Conservation (phyloP, 345 rosid genomes). For the Euclidium syriacum region DNA sequence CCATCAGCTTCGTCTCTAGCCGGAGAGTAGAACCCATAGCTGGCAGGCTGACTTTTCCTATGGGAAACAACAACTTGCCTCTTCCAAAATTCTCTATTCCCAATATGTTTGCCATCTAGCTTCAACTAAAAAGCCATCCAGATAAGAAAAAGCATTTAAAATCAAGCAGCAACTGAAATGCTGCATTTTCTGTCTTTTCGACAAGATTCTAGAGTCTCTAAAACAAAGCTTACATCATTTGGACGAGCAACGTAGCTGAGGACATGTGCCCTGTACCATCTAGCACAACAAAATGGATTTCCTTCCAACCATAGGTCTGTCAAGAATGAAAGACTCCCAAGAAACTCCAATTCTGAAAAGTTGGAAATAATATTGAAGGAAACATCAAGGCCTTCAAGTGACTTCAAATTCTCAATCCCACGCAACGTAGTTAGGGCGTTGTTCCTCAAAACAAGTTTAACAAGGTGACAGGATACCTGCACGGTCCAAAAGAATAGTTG, state of each 20-base stretch:
- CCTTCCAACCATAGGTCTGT: slow-evolving; percentile 95
- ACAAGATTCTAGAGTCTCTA: not conserved
- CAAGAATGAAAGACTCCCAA: slow-evolving; percentile 56
- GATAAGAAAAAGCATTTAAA: not conserved
- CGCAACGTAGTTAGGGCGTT: slow-evolving; percentile 79
- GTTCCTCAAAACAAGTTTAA: slow-evolving; percentile 92
- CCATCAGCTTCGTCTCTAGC: slow-evolving; percentile 65
- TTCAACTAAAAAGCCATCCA: slow-evolving; percentile 56
- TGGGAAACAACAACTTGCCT: slow-evolving; percentile 75
- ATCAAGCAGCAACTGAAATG: not conserved
- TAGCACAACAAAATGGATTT: slow-evolving; percentile 83
- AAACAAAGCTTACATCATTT: slow-evolving; percentile 49
- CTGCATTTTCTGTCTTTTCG: not conserved
- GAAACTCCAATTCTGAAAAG: slow-evolving; percentile 83
- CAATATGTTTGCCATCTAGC: slow-evolving; percentile 70
- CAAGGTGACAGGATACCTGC: slow-evolving; percentile 84
- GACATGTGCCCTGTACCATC: slow-evolving; percentile 90
- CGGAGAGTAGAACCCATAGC: slow-evolving; percentile 89
- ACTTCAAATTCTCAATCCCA: slow-evolving; percentile 95
- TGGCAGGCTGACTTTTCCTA: slow-evolving; percentile 79
- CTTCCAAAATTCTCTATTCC: slow-evolving; percentile 88
- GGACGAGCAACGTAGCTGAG: slow-evolving; percentile 68
- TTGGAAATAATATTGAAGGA: slow-evolving; percentile 89
- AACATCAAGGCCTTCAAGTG: slow-evolving; percentile 93
- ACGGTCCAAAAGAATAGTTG: slow-evolving; percentile 39